These are phyloP conservation scores for Saccharomyces hybrid DNA, from an alignment of 1,139 yeast genomes.

Conservation along the genomic window DNA sequence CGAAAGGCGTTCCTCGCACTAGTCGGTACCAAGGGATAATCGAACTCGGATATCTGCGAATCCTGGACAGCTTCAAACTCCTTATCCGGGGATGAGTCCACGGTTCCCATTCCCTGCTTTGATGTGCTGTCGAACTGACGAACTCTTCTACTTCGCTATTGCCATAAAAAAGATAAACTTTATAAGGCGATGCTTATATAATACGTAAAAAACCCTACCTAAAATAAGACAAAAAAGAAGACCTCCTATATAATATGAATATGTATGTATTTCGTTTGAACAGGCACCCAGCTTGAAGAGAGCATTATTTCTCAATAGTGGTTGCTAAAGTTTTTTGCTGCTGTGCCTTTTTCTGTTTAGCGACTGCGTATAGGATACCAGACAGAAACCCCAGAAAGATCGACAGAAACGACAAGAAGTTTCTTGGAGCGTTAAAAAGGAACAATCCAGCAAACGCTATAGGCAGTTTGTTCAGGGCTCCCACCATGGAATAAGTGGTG, in stretches of 20 bases:
- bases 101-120: conserved; percentile 20
- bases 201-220: neutral
- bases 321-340: conserved; percentile 14
- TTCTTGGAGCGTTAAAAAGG: conserved; percentile 89
- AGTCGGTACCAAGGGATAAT: neutral
- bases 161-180: neutral
- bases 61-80: neutral
- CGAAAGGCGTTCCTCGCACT: neutral
- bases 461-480: conserved; percentile 95
- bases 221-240: neutral
- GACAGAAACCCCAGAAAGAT: conserved; percentile 87
- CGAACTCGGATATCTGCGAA: neutral
- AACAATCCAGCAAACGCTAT: conserved; percentile 88
- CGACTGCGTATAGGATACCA: conserved; percentile 88
- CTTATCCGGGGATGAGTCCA: neutral
- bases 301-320: neutral
- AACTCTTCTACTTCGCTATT: neutral
- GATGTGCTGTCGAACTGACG: conserved; percentile 3
- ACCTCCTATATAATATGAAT: neutral
- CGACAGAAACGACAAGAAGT: conserved; percentile 82
- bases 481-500: conserved; percentile 96
- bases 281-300: neutral
- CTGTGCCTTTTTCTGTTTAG: conserved; percentile 61
- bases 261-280: neutral
- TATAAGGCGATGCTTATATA: neutral